A percentile compares a stretch with the other conserved stretches of the same genome.
These are phyloP conservation scores for Friedmanniomyces endolithicus DNA, from an alignment of 495 filamentous ascomycete species.

Conservation along the genomic window DNA sequence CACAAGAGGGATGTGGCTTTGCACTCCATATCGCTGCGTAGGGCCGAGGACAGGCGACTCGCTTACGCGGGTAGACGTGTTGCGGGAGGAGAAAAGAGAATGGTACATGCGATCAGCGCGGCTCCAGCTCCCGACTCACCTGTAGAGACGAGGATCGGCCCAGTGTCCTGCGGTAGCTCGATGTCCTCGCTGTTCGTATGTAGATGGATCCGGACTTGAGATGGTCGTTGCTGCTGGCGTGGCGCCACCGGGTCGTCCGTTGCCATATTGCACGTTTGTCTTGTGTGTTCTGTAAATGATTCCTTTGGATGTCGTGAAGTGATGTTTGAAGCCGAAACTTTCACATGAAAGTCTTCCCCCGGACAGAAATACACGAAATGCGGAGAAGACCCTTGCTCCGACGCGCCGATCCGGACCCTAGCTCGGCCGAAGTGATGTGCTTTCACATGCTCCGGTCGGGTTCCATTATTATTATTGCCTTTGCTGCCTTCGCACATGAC, in stretches of 20 bases:
- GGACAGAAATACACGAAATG: background rate
- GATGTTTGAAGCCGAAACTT: background rate
- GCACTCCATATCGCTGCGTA: too few species aligned
- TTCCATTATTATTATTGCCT: too few species aligned
- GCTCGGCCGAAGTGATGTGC: background rate
- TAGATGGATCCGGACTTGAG: slow-evolving; percentile 50
- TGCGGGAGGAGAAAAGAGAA: too few species aligned
- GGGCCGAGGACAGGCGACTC: too few species aligned
- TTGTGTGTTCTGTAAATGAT: background rate
- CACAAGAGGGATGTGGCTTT: background rate
- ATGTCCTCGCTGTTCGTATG: slow-evolving; percentile 47
- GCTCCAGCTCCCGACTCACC: slow-evolving; percentile 33
- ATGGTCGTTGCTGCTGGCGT: background rate
- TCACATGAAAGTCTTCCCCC: slow-evolving; percentile 3
- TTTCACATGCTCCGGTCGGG: slow-evolving; percentile 3
- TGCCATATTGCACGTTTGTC: background rate
- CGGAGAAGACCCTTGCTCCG: background rate
- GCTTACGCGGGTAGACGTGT: too few species aligned
- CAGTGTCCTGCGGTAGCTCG: slow-evolving; percentile 47
- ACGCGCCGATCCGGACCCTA: background rate
- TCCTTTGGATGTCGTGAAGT: background rate
- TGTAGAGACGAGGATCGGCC: slow-evolving; percentile 52
- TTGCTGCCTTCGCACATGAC: background rate
- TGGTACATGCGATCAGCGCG: too few species aligned
- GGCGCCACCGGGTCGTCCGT: background rate